A percentile compares a stretch with the other conserved stretches of the same genome.
These are phyloP conservation scores for Lentinula sp. DNA, from an alignment of 768 basidiomycete genomes.

Conservation along the genomic window DNA sequence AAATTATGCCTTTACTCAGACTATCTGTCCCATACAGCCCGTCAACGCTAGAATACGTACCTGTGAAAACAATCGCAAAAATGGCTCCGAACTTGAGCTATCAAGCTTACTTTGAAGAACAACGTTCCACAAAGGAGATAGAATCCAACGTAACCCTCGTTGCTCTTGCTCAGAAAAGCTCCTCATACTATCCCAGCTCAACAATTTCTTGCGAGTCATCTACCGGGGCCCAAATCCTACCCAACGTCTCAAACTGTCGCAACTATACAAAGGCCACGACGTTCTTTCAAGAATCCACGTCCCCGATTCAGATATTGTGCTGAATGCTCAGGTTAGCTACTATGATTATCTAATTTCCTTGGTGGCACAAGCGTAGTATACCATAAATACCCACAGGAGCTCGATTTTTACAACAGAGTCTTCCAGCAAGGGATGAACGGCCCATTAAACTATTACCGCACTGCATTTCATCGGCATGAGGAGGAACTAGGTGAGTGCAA, in stretches of 20 bases:
- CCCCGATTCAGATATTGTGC: neutral
- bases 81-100: slow-evolving; percentile 57
- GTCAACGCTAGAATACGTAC: slow-evolving; percentile 39
- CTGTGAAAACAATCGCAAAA: slow-evolving; percentile 46
- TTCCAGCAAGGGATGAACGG: slow-evolving; percentile 52
- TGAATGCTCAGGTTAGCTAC: slow-evolving; percentile 1
- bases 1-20: slow-evolving; percentile 24
- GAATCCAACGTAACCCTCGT: slow-evolving; percentile 43
- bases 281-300: neutral
- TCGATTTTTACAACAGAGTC: slow-evolving; percentile 42
- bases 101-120: slow-evolving; percentile 59
- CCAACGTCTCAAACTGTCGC: neutral
- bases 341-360: neutral
- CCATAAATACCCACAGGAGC: slow-evolving; percentile 37
- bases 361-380: too few relatives aligned
- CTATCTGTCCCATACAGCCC: slow-evolving; percentile 65
- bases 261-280: neutral
- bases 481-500: slow-evolving; percentile 46
- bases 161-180: neutral
- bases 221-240: slow-evolving; percentile 11
- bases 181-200: slow-evolving; percentile 23
- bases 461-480: slow-evolving; percentile 50
- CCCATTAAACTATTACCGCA: slow-evolving; percentile 76
- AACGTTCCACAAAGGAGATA: slow-evolving; percentile 45
- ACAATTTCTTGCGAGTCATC: slow-evolving; percentile 26